Percentiles rank a stretch among this genome's conserved stretches.
Evolutionary conservation across 768 basidiomycete genomes (phyloP).

Genomic region (Kwoniella botswanensis): DNA sequence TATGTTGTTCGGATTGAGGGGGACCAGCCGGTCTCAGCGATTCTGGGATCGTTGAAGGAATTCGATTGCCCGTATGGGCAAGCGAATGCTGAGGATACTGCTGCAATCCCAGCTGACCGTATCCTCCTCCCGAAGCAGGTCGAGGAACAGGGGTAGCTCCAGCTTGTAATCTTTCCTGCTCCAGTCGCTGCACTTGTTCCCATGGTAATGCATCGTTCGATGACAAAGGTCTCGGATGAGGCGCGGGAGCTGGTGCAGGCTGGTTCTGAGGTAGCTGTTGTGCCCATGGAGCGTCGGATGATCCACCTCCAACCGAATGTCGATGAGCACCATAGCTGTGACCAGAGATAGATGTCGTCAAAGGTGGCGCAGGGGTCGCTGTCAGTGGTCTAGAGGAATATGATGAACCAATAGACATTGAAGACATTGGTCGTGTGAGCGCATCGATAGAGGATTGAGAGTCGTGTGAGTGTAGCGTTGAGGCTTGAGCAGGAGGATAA

Average conservation of each 20-base stretch:
- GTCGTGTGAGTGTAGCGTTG: not conserved
- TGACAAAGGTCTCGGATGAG: slow-evolving; percentile 39
- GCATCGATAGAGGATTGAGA: slow-evolving; percentile 34
- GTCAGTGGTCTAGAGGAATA: slow-evolving; percentile 26
- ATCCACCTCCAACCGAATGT: slow-evolving; percentile 43
- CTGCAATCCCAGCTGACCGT: slow-evolving; percentile 12
- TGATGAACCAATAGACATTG: slow-evolving; percentile 41
- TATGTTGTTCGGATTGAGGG: slow-evolving; percentile 20
- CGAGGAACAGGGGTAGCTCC: slow-evolving; percentile 36
- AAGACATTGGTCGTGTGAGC: slow-evolving; percentile 43
- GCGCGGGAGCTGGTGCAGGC: slow-evolving; percentile 31
- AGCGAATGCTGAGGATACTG: not conserved
- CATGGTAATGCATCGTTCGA: slow-evolving; percentile 26
- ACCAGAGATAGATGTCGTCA: slow-evolving; percentile 9
- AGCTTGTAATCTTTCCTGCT: slow-evolving; percentile 19
- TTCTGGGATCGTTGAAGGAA: slow-evolving; percentile 30
- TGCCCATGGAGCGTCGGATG: slow-evolving; percentile 42
- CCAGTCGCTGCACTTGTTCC: slow-evolving; percentile 23
- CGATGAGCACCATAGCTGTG: slow-evolving; percentile 35
- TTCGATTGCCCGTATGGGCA: slow-evolving; percentile 11
- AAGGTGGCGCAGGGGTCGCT: slow-evolving; percentile 26
- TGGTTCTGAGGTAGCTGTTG: slow-evolving; percentile 35
- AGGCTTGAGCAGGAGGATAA: slow-evolving; percentile 18
- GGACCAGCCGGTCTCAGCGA: slow-evolving; percentile 29
- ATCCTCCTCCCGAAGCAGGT: slow-evolving; percentile 30